These are phyloP conservation scores for Raffaelea ambrosiae DNA, from an alignment of 2,329 filamentous ascomycete genomes.

Conservation along the genomic window DNA sequence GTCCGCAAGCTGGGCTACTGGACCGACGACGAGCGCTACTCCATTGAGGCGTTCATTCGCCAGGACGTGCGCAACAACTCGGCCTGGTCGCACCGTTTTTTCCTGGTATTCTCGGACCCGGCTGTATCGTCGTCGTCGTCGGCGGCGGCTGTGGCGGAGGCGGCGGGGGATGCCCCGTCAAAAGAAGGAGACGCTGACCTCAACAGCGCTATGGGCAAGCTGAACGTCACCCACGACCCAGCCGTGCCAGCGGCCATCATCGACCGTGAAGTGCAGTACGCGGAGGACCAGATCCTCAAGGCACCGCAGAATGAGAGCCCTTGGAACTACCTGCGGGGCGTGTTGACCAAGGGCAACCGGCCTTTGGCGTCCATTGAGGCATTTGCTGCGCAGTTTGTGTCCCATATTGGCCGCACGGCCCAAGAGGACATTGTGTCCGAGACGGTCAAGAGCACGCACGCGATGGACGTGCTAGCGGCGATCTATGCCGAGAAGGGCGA, in stretches of 20 bases:
- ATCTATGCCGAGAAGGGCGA: constrained; percentile 51
- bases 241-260: constrained; percentile 54
- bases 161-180: background rate
- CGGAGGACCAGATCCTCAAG: constrained; percentile 61
- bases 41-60: constrained; percentile 64
- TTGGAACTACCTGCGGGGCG: constrained; percentile 85
- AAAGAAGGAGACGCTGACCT: background rate
- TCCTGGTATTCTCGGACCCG: constrained; percentile 69
- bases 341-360: constrained; percentile 58
- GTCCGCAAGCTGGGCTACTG: constrained; percentile 60
- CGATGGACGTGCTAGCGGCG: constrained; percentile 64
- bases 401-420: constrained; percentile 39
- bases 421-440: constrained; percentile 29
- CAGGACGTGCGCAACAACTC: constrained; percentile 91
- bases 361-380: constrained; percentile 33
- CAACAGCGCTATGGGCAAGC: constrained; percentile 19
- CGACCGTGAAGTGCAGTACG: constrained; percentile 67
- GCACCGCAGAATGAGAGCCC: constrained; percentile 91
- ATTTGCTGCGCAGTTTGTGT: constrained; percentile 43
- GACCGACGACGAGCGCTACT: constrained; percentile 55
- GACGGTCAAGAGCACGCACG: constrained; percentile 53
- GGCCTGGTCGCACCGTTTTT: constrained; percentile 96
- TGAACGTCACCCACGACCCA: constrained; percentile 43
- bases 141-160: background rate
- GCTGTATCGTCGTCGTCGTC: constrained; percentile 9